Conservation (phyloP, 768 basidiomycete species). For the Lentinula raphanica region DNA sequence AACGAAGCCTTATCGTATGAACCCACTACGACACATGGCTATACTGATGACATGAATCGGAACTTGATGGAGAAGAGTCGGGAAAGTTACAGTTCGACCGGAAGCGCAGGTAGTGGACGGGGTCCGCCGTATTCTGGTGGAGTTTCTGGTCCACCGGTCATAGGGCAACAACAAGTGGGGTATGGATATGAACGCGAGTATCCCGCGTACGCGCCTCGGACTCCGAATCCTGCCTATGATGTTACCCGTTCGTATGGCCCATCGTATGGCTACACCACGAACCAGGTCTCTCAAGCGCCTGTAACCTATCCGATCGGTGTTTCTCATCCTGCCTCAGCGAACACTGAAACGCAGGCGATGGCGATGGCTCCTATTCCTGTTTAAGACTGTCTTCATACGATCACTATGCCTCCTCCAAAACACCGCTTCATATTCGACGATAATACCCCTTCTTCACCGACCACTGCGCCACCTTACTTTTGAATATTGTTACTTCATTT, state of each 20-base stretch:
- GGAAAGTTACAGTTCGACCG: slow-evolving; percentile 19
- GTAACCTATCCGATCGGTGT: not conserved
- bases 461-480: not conserved
- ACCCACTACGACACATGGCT: slow-evolving; percentile 25
- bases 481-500: no score
- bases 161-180: not conserved
- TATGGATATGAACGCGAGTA: not conserved
- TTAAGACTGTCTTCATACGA: no score
- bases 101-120: not conserved
- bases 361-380: not conserved
- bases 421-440: no score
- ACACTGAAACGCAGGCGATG: not conserved
- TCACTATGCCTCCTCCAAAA: no score
- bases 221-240: slow-evolving; percentile 1
- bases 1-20: slow-evolving; percentile 52
- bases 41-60: slow-evolving; percentile 21
- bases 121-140: not conserved
- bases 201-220: not conserved
- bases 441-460: not conserved
- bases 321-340: not conserved
- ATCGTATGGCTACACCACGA: not conserved
- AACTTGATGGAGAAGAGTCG: slow-evolving; percentile 20
- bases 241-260: not conserved
- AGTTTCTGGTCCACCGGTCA: not conserved
- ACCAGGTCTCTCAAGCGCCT: not conserved